Evolutionary conservation across 176 grass and related monocot genomes (phyloP).

Genomic region (Ananas comosus): DNA sequence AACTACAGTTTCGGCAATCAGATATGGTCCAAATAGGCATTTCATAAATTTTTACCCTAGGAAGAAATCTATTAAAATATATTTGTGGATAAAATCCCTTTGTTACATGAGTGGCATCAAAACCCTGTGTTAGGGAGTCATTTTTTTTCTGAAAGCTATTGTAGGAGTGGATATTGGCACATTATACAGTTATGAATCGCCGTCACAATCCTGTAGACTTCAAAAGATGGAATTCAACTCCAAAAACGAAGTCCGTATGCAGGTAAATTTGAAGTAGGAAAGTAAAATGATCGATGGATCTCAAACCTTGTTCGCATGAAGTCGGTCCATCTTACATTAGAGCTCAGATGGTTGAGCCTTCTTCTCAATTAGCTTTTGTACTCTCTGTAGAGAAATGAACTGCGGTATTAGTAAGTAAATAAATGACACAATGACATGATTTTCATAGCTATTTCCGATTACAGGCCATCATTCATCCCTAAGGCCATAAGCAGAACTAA

Average conservation of each 20-base stretch:
- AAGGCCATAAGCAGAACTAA: background rate
- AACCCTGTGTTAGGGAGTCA: background rate
- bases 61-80: no score
- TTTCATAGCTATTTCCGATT: background rate
- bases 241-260: background rate
- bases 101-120: no score
- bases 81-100: no score
- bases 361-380: conserved; percentile 20
- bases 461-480: background rate
- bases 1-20: no score
- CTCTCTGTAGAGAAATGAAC: conserved; percentile 13
- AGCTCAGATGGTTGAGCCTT: background rate
- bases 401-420: background rate
- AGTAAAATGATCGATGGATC: background rate
- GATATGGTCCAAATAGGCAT: no score
- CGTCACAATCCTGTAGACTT: background rate
- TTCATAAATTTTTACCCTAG: no score
- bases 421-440: background rate
- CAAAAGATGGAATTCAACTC: background rate
- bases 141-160: background rate
- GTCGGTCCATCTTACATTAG: background rate
- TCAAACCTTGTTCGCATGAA: conserved; percentile 3
- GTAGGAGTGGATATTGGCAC: background rate
- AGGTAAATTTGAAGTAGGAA: background rate
- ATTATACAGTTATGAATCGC: background rate